Evolutionary conservation across 1,139 yeast genomes (phyloP).

Genomic region (Torulaspora globosa): DNA sequence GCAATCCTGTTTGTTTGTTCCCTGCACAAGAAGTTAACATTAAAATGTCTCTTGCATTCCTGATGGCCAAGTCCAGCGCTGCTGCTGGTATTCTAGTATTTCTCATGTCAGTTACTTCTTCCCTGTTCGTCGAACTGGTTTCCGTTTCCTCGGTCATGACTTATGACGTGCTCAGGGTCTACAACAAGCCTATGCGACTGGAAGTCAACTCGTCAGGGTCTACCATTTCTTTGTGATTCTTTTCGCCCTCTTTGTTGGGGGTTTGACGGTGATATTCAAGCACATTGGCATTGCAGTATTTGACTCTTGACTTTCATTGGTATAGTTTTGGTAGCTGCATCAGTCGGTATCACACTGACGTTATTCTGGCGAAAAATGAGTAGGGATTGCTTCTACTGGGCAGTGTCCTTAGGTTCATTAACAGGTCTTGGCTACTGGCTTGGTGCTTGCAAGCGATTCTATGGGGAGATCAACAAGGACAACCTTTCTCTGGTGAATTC

Average conservation of each 20-base stretch:
- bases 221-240: conserved; percentile 46
- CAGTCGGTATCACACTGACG: conserved; percentile 35
- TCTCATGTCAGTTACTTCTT: conserved; percentile 55
- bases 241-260: conserved; percentile 52
- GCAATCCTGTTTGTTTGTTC: conserved; percentile 49
- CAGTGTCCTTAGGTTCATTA: conserved; percentile 40
- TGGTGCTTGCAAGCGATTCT: conserved; percentile 37
- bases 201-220: conserved; percentile 46
- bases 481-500: conserved; percentile 30
- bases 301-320: conserved; percentile 38
- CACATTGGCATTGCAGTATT: conserved; percentile 46
- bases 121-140: conserved; percentile 54
- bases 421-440: conserved; percentile 42
- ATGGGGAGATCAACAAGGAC: conserved; percentile 36
- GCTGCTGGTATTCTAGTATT: conserved; percentile 49
- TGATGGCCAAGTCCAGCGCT: conserved; percentile 53
- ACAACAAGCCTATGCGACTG: conserved; percentile 50
- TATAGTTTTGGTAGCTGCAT: conserved; percentile 39
- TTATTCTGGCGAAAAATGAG: conserved; percentile 41
- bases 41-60: conserved; percentile 53
- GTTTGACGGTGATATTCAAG: conserved; percentile 51
- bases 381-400: conserved; percentile 34
- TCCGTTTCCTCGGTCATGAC: conserved; percentile 55
- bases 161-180: conserved; percentile 51
- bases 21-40: conserved; percentile 46